Evolutionary conservation across 2,329 filamentous ascomycete genomes (phyloP).

Genomic region (Verticillium dahliae): DNA sequence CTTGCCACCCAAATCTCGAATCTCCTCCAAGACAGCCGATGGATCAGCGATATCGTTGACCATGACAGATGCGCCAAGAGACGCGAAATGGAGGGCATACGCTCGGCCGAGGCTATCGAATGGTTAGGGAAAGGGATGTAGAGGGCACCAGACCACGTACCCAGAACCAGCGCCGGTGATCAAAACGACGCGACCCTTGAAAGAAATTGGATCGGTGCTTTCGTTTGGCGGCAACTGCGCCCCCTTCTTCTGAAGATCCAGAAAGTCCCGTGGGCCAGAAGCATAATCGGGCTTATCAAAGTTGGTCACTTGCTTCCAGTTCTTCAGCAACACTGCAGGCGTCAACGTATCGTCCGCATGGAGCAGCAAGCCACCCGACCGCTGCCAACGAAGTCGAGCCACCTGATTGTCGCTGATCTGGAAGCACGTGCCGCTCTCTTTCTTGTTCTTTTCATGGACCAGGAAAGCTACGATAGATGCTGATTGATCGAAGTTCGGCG

Average conservation of each 20-base stretch:
- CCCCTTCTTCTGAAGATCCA: slow-evolving; percentile 77
- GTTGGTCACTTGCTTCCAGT: slow-evolving; percentile 83
- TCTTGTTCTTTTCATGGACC: slow-evolving; percentile 75
- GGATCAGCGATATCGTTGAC: slow-evolving; percentile 96
- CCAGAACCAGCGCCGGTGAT: slow-evolving; percentile 84
- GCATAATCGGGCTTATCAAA: slow-evolving; percentile 82
- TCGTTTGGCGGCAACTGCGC: slow-evolving; percentile 69
- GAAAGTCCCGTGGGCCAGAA: slow-evolving; percentile 78
- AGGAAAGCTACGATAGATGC: slow-evolving; percentile 87
- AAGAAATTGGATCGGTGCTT: slow-evolving; percentile 67
- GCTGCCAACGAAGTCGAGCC: slow-evolving; percentile 93
- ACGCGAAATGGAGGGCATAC: slow-evolving; percentile 83
- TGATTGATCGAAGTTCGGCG: slow-evolving; percentile 88
- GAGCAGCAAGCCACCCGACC: slow-evolving; percentile 79
- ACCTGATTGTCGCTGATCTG: slow-evolving; percentile 90
- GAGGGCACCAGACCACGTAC: slow-evolving; percentile 28
- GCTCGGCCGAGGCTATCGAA: slow-evolving; percentile 69
- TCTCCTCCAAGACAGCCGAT: slow-evolving; percentile 85
- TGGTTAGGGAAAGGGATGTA: slow-evolving; percentile 3
- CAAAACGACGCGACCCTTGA: slow-evolving; percentile 77
- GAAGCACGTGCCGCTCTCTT: slow-evolving; percentile 83
- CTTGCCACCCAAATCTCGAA: slow-evolving; percentile 81
- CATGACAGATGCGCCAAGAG: slow-evolving; percentile 76
- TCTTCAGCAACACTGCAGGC: slow-evolving; percentile 77
- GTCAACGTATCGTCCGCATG: slow-evolving; percentile 87